A percentile compares a stretch with the other conserved stretches of the same genome.
These are phyloP conservation scores for Pulveroboletus ravenelii DNA, from an alignment of 768 basidiomycete species.

Conservation along the genomic window DNA sequence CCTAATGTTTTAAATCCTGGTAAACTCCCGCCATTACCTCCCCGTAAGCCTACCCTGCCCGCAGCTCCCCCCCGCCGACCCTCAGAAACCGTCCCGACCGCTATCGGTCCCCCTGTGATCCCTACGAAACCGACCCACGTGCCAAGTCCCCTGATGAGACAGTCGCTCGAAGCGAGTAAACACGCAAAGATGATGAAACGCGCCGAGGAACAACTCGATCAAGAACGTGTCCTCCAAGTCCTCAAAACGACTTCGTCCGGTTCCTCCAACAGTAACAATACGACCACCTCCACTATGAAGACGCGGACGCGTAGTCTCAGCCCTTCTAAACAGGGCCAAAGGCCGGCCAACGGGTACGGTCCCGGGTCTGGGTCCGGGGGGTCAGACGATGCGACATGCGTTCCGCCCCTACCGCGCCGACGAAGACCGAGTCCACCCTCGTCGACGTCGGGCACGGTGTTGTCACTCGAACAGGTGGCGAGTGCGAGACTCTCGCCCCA, in stretches of 20 bases:
- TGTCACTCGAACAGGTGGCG: slow-evolving; percentile 42
- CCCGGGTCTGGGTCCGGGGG: slow-evolving; percentile 3
- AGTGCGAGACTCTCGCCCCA: slow-evolving; percentile 29
- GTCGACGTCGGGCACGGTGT: slow-evolving; percentile 30
- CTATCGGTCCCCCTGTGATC: slow-evolving; percentile 16
- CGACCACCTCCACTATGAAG: slow-evolving; percentile 6
- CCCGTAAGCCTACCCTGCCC: slow-evolving; percentile 33
- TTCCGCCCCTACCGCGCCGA: slow-evolving; percentile 33
- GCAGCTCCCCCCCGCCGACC: slow-evolving; percentile 16
- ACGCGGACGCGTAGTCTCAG: slow-evolving; percentile 30
- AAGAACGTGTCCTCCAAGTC: slow-evolving; percentile 65
- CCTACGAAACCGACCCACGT: slow-evolving; percentile 38
- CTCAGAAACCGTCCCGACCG: slow-evolving; percentile 12
- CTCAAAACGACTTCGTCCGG: slow-evolving; percentile 55
- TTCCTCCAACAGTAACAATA: slow-evolving; percentile 8
- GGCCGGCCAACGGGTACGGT: neutral
- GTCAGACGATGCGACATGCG: slow-evolving; percentile 23
- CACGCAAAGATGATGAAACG: slow-evolving; percentile 66
- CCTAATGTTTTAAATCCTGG: slow-evolving; percentile 7
- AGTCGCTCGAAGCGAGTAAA: slow-evolving; percentile 70
- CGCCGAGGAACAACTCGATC: slow-evolving; percentile 62
- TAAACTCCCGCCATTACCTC: slow-evolving; percentile 30
- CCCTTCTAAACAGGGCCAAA: slow-evolving; percentile 22
- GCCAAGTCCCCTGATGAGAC: slow-evolving; percentile 58
- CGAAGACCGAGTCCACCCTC: slow-evolving; percentile 33